A percentile compares a stretch with the other conserved stretches of the same genome.
Conservation (phyloP, 306 rosid species). For the Cicer arietinum region DNA sequence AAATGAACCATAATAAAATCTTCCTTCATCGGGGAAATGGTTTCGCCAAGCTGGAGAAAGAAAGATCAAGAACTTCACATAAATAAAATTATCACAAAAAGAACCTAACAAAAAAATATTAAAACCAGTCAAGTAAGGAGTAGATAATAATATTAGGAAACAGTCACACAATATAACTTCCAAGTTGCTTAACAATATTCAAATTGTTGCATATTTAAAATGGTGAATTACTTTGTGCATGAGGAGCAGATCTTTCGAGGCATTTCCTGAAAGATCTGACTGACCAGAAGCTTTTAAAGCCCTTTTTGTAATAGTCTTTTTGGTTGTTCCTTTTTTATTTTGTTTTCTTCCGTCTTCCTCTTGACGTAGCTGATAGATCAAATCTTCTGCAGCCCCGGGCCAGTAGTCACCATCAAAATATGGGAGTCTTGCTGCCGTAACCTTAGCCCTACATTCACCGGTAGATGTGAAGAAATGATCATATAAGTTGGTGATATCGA, state of each 20-base stretch:
- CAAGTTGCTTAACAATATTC: neutral
- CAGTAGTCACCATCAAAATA: constrained; percentile 99
- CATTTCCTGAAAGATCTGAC: constrained; percentile 93
- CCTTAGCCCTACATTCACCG: constrained; percentile 89
- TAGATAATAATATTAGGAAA: constrained; percentile 2
- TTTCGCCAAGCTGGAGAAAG: constrained; percentile 89
- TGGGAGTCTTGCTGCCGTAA: constrained; percentile 95
- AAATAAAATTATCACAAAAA: constrained; percentile 21
- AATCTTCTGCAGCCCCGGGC: constrained; percentile 99
- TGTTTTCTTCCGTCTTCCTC: constrained; percentile 97
- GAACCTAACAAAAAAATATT: neutral
- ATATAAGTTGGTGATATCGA: constrained; percentile 80
- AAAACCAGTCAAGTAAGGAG: neutral
- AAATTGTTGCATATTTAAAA: constrained; percentile 30
- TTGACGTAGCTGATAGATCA: constrained; percentile 92
- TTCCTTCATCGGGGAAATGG: constrained; percentile 97
- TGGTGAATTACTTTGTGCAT: constrained; percentile 87
- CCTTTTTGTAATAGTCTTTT: constrained; percentile 89
- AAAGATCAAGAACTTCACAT: constrained; percentile 38
- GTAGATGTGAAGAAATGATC: constrained; percentile 92
- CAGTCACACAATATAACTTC: neutral
- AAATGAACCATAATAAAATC: constrained; percentile 98
- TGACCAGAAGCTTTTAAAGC: constrained; percentile 95
- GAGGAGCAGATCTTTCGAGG: constrained; percentile 91
- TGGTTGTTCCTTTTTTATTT: constrained; percentile 87